These are phyloP conservation scores for Penicillium oxalicum DNA, from an alignment of 2,329 filamentous ascomycete genomes.

Conservation along the genomic window DNA sequence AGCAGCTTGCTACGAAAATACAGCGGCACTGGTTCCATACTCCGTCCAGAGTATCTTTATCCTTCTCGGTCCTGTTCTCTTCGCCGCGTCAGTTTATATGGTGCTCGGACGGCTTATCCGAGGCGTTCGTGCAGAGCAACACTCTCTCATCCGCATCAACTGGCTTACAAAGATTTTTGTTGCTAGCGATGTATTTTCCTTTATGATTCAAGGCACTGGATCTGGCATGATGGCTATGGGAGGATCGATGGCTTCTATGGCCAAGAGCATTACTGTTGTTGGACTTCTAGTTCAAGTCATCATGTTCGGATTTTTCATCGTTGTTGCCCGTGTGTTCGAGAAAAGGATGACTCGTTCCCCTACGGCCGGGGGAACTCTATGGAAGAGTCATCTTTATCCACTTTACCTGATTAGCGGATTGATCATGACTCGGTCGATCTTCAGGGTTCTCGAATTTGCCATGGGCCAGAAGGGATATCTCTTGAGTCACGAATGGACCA, in stretches of 20 bases:
- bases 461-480: conserved; percentile 1
- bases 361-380: not conserved
- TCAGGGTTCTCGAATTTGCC: conserved; percentile 4
- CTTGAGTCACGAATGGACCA: conserved; percentile 3
- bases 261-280: conserved; percentile 1
- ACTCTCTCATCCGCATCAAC: conserved; percentile 5
- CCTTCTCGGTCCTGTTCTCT: conserved; percentile 27
- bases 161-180: conserved; percentile 11
- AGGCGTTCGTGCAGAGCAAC: conserved; percentile 1
- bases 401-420: not conserved
- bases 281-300: not conserved
- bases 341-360: not conserved
- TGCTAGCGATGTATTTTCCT: conserved; percentile 6
- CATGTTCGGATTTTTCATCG: conserved; percentile 1
- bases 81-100: conserved; percentile 12
- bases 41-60: conserved; percentile 27
- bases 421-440: not conserved
- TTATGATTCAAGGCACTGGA: conserved; percentile 8
- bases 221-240: conserved; percentile 6
- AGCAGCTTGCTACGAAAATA: conserved; percentile 11
- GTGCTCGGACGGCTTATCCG: conserved; percentile 6
- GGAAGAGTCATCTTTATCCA: conserved; percentile 1
- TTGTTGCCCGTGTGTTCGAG: not conserved
- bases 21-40: conserved; percentile 16
- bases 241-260: not conserved